phyloP scores from a whole-genome alignment of 805 yeast species.

The Nakazawaea holstii region DNA sequence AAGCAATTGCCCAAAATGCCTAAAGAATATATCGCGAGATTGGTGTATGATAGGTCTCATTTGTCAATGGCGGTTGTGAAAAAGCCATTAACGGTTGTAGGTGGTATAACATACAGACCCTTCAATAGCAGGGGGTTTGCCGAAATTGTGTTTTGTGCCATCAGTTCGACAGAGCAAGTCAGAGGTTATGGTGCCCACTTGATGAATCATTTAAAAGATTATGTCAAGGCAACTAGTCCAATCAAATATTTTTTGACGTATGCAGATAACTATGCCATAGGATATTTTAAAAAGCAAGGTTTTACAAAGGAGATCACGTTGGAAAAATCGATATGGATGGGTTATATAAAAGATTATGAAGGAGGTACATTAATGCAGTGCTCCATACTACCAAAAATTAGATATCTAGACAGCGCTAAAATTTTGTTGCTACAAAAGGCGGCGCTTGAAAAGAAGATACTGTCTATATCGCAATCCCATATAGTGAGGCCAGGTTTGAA shows the following conservation, averaged over 20 bases:
- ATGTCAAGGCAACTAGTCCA: conserved; percentile 82
- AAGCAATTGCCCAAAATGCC: conserved; percentile 99
- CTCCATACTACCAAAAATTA: conserved; percentile 79
- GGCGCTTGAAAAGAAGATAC: conserved; percentile 80
- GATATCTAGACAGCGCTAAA: conserved; percentile 86
- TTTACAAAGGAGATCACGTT: conserved; percentile 91
- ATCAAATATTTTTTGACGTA: conserved; percentile 86
- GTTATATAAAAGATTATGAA: conserved; percentile 97
- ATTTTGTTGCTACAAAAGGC: conserved; percentile 86
- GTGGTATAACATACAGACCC: conserved; percentile 96
- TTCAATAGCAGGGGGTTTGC: conserved; percentile 89
- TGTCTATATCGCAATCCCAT: conserved; percentile 73
- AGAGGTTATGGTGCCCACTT: conserved; percentile 98
- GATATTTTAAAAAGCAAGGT: conserved; percentile 97
- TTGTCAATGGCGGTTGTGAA: conserved; percentile 94
- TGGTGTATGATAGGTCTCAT: conserved; percentile 92
- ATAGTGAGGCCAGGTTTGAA: conserved; percentile 77
- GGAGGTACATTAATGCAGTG: conserved; percentile 99
- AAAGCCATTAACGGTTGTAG: conserved; percentile 91
- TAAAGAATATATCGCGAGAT: conserved; percentile 87
- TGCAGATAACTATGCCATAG: conserved; percentile 98
- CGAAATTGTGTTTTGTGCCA: conserved; percentile 98
- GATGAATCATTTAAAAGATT: conserved; percentile 97
- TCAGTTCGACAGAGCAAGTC: conserved; percentile 95
- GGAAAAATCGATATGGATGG: conserved; percentile 91